Percentiles rank a stretch among this genome's conserved stretches.
These are phyloP conservation scores for Bisporella sp. DNA, from an alignment of 2,329 filamentous ascomycete genomes.

Conservation along the genomic window DNA sequence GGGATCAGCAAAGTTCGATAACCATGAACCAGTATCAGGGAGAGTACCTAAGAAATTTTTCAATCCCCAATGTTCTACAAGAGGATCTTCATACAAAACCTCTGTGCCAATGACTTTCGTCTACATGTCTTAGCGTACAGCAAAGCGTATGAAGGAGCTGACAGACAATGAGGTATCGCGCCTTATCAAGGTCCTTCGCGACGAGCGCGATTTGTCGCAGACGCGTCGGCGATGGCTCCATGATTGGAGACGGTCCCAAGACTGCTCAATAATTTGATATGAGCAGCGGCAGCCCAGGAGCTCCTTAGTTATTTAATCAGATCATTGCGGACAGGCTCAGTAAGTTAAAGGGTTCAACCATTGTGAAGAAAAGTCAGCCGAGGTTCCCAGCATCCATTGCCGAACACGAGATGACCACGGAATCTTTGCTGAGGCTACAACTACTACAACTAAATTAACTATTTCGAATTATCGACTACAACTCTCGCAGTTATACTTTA, in stretches of 20 bases:
- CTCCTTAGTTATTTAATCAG: background rate
- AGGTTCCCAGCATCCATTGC: background rate
- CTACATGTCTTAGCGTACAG: slow-evolving; percentile 1
- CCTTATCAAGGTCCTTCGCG: slow-evolving; percentile 9
- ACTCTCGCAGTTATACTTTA: background rate
- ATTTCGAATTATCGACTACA: background rate
- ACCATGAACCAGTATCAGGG: background rate
- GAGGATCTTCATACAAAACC: slow-evolving; percentile 13
- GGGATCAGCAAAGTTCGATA: background rate
- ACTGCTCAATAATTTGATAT: background rate
- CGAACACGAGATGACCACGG: background rate
- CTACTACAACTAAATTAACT: background rate
- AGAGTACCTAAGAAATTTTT: slow-evolving; percentile 14
- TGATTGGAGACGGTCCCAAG: background rate
- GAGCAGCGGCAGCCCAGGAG: background rate
- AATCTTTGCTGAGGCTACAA: background rate
- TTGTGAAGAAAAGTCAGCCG: slow-evolving; percentile 6
- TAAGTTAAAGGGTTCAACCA: background rate
- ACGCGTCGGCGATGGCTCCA: slow-evolving; percentile 8
- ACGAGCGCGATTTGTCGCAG: slow-evolving; percentile 17
- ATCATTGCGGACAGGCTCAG: background rate
- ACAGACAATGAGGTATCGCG: slow-evolving; percentile 11
- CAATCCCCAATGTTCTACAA: slow-evolving; percentile 17
- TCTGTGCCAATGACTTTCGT: slow-evolving; percentile 12
- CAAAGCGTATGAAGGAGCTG: no score